phyloP scores from a whole-genome alignment of 2,329 filamentous ascomycete species.

The Alternaria consortialis region DNA sequence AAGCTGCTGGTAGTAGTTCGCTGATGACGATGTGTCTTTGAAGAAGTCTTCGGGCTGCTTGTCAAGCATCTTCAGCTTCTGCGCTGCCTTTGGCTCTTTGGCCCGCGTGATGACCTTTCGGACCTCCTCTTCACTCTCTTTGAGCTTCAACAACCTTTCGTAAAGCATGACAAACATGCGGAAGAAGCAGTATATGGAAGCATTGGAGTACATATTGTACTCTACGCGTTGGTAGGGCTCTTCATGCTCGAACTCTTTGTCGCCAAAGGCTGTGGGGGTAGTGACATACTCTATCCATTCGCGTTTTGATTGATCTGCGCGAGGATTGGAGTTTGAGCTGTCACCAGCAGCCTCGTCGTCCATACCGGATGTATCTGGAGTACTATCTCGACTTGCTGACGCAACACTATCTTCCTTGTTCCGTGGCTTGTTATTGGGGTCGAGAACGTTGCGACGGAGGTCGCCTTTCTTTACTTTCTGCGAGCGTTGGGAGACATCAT shows the following conservation, averaged over 20 bases:
- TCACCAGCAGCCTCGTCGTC: constrained; percentile 78
- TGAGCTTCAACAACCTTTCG: constrained; percentile 81
- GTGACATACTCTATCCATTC: constrained; percentile 70
- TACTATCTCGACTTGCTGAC: constrained; percentile 85
- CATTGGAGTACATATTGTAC: constrained; percentile 92
- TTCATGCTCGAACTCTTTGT: constrained; percentile 73
- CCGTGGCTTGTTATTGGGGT: constrained; percentile 76
- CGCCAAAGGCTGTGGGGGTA: constrained; percentile 66
- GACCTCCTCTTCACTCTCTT: constrained; percentile 78
- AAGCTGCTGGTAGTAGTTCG: constrained; percentile 86
- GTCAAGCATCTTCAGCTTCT: constrained; percentile 83
- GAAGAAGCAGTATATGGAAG: constrained; percentile 93
- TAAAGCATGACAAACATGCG: constrained; percentile 93
- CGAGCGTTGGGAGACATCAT: constrained; percentile 71
- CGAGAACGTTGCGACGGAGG: constrained; percentile 86
- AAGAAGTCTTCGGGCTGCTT: constrained; percentile 81
- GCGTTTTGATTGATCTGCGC: constrained; percentile 70
- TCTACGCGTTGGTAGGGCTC: constrained; percentile 81
- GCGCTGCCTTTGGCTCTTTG: constrained; percentile 79
- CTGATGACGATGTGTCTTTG: constrained; percentile 65
- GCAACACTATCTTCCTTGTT: constrained; percentile 83
- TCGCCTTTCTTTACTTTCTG: constrained; percentile 72
- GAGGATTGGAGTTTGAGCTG: constrained; percentile 62
- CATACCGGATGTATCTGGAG: constrained; percentile 80
- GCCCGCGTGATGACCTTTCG: constrained; percentile 77